Base-by-base conservation (phyloP, 1,284 basidiomycete species). In the Butyriboletus appendiculatus region DNA sequence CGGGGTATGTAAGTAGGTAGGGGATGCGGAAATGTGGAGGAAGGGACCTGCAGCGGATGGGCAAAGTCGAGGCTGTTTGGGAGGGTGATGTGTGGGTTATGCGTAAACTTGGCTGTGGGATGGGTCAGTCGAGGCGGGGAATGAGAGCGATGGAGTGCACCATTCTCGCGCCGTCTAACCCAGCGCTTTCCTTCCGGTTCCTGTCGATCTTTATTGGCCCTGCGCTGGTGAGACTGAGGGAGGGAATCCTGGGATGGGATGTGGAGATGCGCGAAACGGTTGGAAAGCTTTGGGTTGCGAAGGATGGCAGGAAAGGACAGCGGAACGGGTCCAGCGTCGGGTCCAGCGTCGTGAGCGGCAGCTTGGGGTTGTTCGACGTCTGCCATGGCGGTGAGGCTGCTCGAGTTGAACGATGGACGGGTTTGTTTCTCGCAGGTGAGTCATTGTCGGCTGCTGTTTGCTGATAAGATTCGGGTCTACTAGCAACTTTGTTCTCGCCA, bases 161-260 rank as follows among this genome's bases (percentile, higher is more conserved):
- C 84, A 57, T 92, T 92, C 62, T 91, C 89, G 64, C 82, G 86
- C 33, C 90, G 78, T 59, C 88, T 73, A 7, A 84, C 69, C 83
- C 85, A 88, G 24, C 88, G 84, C 70, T 87, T 92, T 38, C 90
- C 90, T 59, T 89, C 86, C 54, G 82, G 85, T 44, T 85, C 83
- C 46, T 81, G 80, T 35, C 72, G 56, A 48, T 71, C 73, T 48
- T 60, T 73, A 66, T 76, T 82, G 67, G 73, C 72, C 8, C 62
- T 59, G 6, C 63, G 56, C 7, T 35, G 33, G 45, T n/a, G 40
- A 28, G 53, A 8, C 4, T 15, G 46, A 1, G 11, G 7, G 2
- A 12, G 3, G 15, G 26, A 5, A 11, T 39, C 56, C 54, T 52
- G 51, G 59, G 43, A 50, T 44, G 41, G 14, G 37, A 42, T 12